phyloP scores from a whole-genome alignment of 805 yeast species.

The Metschnikowia corniflorae region DNA sequence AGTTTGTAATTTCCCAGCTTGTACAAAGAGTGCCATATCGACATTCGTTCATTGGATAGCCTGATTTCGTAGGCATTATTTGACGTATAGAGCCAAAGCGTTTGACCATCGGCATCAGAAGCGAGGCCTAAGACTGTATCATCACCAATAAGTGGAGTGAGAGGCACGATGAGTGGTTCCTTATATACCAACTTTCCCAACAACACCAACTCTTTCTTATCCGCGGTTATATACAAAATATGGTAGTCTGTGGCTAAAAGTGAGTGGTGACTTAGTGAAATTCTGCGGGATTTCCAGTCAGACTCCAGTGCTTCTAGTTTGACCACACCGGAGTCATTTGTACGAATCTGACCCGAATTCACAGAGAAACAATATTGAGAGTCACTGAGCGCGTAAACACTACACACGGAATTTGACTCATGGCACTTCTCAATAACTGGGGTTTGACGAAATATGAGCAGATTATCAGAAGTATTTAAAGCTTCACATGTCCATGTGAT shows the following conservation, averaged over 20 bases:
- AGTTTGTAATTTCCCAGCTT: conserved; percentile 47
- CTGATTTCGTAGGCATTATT: conserved; percentile 66
- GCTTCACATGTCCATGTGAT: too few species aligned
- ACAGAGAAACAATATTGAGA: conserved; percentile 12
- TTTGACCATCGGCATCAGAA: conserved; percentile 37
- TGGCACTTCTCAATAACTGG: not conserved
- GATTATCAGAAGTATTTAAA: too few species aligned
- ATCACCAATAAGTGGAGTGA: not conserved
- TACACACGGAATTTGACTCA: not conserved
- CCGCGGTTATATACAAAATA: conserved; percentile 20
- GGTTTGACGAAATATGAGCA: conserved; percentile 23
- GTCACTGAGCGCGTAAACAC: not conserved
- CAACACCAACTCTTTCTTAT: conserved; percentile 20
- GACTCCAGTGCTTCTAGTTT: conserved; percentile 18
- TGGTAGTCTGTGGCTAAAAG: conserved; percentile 31
- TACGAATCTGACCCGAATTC: conserved; percentile 17
- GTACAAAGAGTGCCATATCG: conserved; percentile 58
- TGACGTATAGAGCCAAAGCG: conserved; percentile 75
- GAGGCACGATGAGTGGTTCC: conserved; percentile 6
- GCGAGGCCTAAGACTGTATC: conserved; percentile 26
- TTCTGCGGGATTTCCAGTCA: conserved; percentile 5
- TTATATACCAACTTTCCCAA: conserved; percentile 29
- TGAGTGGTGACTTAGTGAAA: too few species aligned
- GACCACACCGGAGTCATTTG: conserved; percentile 32
- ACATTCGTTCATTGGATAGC: conserved; percentile 62